phyloP scores from a whole-genome alignment of 176 grass and related monocot species.

The Aegilops bicornis region DNA sequence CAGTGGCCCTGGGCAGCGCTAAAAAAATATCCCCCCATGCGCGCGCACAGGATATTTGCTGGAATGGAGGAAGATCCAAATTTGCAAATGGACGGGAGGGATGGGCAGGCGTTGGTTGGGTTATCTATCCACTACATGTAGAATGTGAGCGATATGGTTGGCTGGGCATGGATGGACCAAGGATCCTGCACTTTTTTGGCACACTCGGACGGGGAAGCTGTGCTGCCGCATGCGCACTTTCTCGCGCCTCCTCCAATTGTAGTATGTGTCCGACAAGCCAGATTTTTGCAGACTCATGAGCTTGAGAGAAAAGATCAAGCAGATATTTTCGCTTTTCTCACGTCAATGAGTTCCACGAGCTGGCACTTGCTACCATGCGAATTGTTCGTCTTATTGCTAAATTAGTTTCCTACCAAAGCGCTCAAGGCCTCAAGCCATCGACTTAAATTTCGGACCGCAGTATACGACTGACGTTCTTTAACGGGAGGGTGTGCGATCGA shows the following conservation, averaged over 20 bases:
- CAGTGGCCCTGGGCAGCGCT: not conserved
- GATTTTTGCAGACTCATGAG: not conserved
- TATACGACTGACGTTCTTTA: too few relatives aligned
- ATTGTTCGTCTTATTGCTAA: too few relatives aligned
- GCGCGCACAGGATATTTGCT: constrained; percentile 26
- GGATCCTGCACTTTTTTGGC: constrained; percentile 29
- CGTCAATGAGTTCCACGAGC: not conserved
- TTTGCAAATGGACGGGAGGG: not conserved
- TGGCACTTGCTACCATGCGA: not conserved
- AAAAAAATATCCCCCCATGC: constrained; percentile 12
- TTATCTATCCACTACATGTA: constrained; percentile 34
- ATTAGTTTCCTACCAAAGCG: too few relatives aligned
- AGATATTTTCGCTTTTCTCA: not conserved
- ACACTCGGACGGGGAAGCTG: constrained; percentile 20
- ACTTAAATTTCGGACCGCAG: too few relatives aligned
- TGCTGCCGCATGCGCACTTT: not conserved
- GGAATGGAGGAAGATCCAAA: not conserved
- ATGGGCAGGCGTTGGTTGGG: constrained; percentile 11
- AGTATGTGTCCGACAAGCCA: not conserved
- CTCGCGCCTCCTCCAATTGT: not conserved
- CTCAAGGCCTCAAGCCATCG: too few relatives aligned
- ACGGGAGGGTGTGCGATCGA: too few relatives aligned
- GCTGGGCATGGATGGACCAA: constrained; percentile 46
- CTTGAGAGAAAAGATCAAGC: not conserved
- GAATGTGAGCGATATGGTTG: constrained; percentile 31